Evolutionary conservation across 768 basidiomycete species (phyloP).

Genomic region (Leccinum olivaceopallidum): DNA sequence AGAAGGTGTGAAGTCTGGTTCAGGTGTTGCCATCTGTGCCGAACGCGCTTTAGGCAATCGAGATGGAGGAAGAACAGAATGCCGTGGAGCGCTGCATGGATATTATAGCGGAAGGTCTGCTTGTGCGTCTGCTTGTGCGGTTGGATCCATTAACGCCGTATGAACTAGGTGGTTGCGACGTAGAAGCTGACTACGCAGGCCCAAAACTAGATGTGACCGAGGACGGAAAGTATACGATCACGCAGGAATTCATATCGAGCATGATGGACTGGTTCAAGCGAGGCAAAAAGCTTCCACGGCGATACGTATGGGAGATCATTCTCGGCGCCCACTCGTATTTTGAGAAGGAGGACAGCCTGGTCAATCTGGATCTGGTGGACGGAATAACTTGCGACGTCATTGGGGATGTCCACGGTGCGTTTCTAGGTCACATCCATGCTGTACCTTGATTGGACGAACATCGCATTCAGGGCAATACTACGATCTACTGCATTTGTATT

Average conservation of each 20-base stretch:
- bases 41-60: conserved; percentile 68
- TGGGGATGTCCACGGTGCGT: conserved; percentile 90
- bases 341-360: conserved; percentile 76
- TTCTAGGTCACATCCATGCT: neutral
- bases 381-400: conserved; percentile 90
- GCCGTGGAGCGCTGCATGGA: conserved; percentile 73
- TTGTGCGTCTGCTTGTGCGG: neutral
- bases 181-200: conserved; percentile 73
- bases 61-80: conserved; percentile 85
- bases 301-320: conserved; percentile 96
- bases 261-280: conserved; percentile 95
- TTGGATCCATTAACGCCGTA: conserved; percentile 7
- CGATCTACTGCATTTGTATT: conserved; percentile 85
- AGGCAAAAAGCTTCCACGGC: conserved; percentile 86
- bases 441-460: conserved; percentile 1
- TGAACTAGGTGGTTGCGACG: conserved; percentile 67
- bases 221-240: conserved; percentile 72
- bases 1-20: conserved; percentile 57
- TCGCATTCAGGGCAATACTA: conserved; percentile 80
- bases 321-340: conserved; percentile 81
- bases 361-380: conserved; percentile 70
- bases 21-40: neutral
- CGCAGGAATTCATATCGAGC: conserved; percentile 70
- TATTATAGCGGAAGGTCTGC: conserved; percentile 75
- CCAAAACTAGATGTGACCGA: conserved; percentile 63